Evolutionary conservation across 225 moss, liverwort and hornwort species (phyloP).

Genomic region (Physcomitrium patens): DNA sequence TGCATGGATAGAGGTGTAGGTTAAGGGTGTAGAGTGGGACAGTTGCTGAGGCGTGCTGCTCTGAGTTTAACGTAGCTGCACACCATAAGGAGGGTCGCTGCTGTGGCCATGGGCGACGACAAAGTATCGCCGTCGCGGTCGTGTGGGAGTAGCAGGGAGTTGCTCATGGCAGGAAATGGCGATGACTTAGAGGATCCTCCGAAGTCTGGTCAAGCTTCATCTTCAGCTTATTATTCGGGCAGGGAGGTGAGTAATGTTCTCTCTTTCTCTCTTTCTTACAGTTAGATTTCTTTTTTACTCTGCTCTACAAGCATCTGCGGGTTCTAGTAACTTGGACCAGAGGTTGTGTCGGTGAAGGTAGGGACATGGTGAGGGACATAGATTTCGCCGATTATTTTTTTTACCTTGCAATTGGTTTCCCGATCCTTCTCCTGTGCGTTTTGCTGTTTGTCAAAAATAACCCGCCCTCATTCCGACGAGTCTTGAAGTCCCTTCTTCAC

Average conservation of each 20-base stretch:
- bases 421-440: background rate
- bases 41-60: slow-evolving; percentile 12
- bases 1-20: slow-evolving; percentile 1
- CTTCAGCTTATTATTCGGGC: slow-evolving; percentile 88
- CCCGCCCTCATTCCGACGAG: background rate
- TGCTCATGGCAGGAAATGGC: slow-evolving; percentile 79
- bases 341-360: background rate
- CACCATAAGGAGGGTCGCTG: slow-evolving; percentile 25
- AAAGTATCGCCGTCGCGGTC: slow-evolving; percentile 90
- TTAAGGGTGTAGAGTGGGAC: background rate
- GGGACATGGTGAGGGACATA: slow-evolving; percentile 13
- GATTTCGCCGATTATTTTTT: background rate
- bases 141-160: slow-evolving; percentile 75
- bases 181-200: slow-evolving; percentile 95
- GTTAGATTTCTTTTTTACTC: too few relatives aligned
- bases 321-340: slow-evolving; percentile 5
- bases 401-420: background rate
- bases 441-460: background rate
- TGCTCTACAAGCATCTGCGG: background rate
- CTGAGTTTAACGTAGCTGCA: slow-evolving; percentile 9
- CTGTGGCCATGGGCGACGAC: slow-evolving; percentile 76
- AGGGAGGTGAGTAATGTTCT: slow-evolving; percentile 69
- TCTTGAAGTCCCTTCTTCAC: background rate
- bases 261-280: too few relatives aligned
- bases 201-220: slow-evolving; percentile 83